A percentile compares a stretch with the other conserved stretches of the same genome.
Conservation (phyloP, 2,329 filamentous ascomycete species). For the Pestalotiopsis sp. region DNA sequence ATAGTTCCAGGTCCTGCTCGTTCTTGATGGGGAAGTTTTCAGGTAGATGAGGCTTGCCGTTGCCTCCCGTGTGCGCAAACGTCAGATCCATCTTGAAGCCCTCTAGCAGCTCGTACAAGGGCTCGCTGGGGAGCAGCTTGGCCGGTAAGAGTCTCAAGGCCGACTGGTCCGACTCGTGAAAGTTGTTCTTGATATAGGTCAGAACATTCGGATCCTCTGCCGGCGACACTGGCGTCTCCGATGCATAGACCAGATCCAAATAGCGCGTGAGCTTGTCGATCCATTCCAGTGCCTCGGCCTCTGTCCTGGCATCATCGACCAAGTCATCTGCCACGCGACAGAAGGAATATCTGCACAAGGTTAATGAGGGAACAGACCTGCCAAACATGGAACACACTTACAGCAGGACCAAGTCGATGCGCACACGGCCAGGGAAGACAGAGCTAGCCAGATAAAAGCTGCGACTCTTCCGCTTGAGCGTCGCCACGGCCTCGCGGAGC, state of each 20-base stretch:
- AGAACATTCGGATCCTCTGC: constrained; percentile 20
- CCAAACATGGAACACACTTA: constrained; percentile 32
- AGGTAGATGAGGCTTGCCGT: constrained; percentile 2
- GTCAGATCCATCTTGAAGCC: constrained; percentile 71
- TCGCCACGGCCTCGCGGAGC: constrained; percentile 59
- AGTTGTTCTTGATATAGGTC: constrained; percentile 47
- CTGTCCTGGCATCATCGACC: constrained; percentile 63
- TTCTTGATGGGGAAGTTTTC: constrained; percentile 57
- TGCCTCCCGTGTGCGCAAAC: constrained; percentile 41
- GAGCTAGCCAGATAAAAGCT: constrained; percentile 76
- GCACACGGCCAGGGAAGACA: constrained; percentile 67
- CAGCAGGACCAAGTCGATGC: constrained; percentile 69
- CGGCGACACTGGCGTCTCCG: constrained; percentile 27
- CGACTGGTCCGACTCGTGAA: constrained; percentile 53
- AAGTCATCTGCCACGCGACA: constrained; percentile 75
- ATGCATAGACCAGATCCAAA: constrained; percentile 54
- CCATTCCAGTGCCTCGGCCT: constrained; percentile 57
- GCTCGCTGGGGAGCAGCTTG: constrained; percentile 55
- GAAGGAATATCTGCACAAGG: constrained; percentile 63
- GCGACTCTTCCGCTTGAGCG: constrained; percentile 66
- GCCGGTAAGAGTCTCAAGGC: constrained; percentile 64
- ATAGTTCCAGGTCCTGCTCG: constrained; percentile 61
- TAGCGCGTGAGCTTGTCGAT: constrained; percentile 60
- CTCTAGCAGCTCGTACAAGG: constrained; percentile 65
- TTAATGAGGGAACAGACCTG: constrained; percentile 14